Evolutionary conservation across 2,329 filamentous ascomycete species (phyloP), one percentile per base, ranked within the genome.

Genomic region (Fusarium sororula): DNA sequence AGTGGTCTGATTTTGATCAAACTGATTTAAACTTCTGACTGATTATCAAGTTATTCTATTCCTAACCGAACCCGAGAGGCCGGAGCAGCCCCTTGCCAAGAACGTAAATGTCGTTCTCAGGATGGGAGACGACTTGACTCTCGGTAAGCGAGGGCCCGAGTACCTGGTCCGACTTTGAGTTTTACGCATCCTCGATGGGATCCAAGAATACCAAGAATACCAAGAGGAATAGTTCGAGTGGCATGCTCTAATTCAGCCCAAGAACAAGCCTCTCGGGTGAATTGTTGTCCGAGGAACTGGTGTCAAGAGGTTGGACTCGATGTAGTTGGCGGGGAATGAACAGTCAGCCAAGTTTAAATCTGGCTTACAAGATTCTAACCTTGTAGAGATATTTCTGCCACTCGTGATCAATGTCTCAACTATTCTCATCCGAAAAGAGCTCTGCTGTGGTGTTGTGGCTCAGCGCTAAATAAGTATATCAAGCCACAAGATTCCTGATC

Each of bases 131-230:
- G 26, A 26, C 26, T 38, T 38, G 9, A 9, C 13, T 38, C 20
- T 18, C 2, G n/a, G 2, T 22, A 38, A 26, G 32, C 35, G 3
- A 28, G 13, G 10, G 32, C 12, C 51, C 20, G 35, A 38, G 35
- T 22, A 13, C 9, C 32, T 18, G 35, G 35, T n/a, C 18, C 5
- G 35, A 18, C 18, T 38, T 38, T 38, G 6, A 13, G 51, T 32
- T 32, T 54, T 7, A 38, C 3, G 2, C 0, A 54, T 1, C 13
- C 14, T 38, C 18, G 14, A 1, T 8, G 1, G 1, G 32, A 11
- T 30, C 3, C 14, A 32, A 3, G 18, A 11, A 1, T 3, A n/a
- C 14, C 10, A 6, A 3, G 5, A n/a, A n/a, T n/a, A n/a, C n/a
- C n/a, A n/a, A n/a, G n/a, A n/a, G n/a, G n/a, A n/a, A 17, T n/a